Evolutionary conservation across 495 filamentous ascomycete genomes (phyloP).

Genomic region (Niebla homalea): DNA sequence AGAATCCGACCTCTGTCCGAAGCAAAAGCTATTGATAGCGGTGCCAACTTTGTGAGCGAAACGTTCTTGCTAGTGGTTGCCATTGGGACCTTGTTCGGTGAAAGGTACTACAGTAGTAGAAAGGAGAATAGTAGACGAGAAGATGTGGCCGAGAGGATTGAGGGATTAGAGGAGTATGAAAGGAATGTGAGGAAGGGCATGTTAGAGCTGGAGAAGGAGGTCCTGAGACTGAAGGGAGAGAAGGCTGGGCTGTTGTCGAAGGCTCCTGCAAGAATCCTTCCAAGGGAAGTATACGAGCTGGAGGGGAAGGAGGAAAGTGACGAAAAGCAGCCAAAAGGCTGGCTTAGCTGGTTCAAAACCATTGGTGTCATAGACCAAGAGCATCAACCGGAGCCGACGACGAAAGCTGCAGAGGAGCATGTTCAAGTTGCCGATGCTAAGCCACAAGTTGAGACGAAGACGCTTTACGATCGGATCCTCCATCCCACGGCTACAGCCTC

Average conservation of each 20-base stretch:
- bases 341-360: conserved; percentile 8
- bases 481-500: not conserved
- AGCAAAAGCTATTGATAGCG: conserved; percentile 85
- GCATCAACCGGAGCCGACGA: conserved; percentile 11
- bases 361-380: not conserved
- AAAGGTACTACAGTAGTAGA: conserved; percentile 57
- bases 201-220: conserved; percentile 53
- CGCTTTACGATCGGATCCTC: not conserved
- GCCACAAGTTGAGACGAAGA: not conserved
- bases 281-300: conserved; percentile 33
- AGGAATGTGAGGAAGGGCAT: conserved; percentile 43
- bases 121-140: conserved; percentile 69
- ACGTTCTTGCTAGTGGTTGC: conserved; percentile 78
- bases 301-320: conserved; percentile 23
- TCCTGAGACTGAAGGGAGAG: conserved; percentile 39
- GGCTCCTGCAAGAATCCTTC: conserved; percentile 28
- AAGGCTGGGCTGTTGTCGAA: conserved; percentile 22
- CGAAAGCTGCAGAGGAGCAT: not conserved
- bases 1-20: conserved; percentile 73
- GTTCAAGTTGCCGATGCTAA: not conserved
- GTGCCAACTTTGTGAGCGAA: conserved; percentile 89
- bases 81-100: conserved; percentile 63
- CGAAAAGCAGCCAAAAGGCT: conserved; percentile 19
- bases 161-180: conserved; percentile 51
- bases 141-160: conserved; percentile 56